These are phyloP conservation scores for Rhododendron vialii DNA, from an alignment of 148 eudicot species.

Conservation along the genomic window DNA sequence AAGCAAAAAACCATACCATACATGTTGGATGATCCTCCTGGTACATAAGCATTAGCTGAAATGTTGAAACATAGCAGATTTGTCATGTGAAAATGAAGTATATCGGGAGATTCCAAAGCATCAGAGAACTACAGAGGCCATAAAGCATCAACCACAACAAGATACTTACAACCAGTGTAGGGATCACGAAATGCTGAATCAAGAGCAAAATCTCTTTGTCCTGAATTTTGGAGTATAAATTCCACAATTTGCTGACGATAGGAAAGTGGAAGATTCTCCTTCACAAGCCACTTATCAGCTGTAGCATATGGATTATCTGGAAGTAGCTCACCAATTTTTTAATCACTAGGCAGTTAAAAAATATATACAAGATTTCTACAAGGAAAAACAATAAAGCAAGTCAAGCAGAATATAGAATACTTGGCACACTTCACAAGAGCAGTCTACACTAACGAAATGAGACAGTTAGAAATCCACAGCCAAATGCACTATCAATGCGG, in stretches of 20 bases:
- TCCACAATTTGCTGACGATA: constrained; percentile 94
- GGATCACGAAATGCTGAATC: constrained; percentile 95
- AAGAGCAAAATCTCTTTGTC: constrained; percentile 60
- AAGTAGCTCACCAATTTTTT: constrained; percentile 10
- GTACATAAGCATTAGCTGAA: constrained; percentile 93
- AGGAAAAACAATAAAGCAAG: neutral
- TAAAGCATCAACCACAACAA: neutral
- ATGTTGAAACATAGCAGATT: constrained; percentile 14
- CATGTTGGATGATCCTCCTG: constrained; percentile 59
- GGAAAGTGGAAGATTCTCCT: constrained; percentile 82
- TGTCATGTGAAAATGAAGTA: constrained; percentile 14
- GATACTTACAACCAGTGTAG: constrained; percentile 79
- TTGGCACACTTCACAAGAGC: neutral
- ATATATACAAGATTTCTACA: neutral
- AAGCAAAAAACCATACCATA: constrained; percentile 38
- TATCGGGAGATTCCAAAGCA: neutral
- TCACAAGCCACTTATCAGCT: constrained; percentile 96
- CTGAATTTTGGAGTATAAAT: constrained; percentile 76
- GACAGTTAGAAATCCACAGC: neutral
- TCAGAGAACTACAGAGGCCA: constrained; percentile 1
- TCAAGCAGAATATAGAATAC: neutral
- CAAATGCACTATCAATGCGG: neutral
- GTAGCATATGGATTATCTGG: constrained; percentile 84
- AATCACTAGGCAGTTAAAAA: neutral
- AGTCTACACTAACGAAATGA: neutral